Percentiles rank a stretch among this genome's conserved stretches.
phyloP scores from a whole-genome alignment of 345 rosid genomes.

The Rhodamnia rubescens region DNA sequence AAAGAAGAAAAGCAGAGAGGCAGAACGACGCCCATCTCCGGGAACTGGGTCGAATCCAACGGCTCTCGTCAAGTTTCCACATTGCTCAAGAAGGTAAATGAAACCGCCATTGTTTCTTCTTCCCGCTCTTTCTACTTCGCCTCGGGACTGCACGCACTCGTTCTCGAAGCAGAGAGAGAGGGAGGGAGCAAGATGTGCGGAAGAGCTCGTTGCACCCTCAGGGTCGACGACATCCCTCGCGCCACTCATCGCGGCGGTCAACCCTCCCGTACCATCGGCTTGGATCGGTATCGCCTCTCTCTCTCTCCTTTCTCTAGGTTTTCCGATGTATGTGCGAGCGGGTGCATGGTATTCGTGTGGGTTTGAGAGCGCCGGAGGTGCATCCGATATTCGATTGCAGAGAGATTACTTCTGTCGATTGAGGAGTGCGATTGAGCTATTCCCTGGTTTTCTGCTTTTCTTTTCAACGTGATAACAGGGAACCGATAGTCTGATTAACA shows the following conservation, averaged over 20 bases:
- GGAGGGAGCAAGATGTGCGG: conserved; percentile 44
- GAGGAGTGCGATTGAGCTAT: not conserved
- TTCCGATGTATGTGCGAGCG: not conserved
- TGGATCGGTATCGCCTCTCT: conserved; percentile 35
- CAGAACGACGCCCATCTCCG: not conserved
- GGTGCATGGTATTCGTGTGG: not conserved
- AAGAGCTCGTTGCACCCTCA: conserved; percentile 66
- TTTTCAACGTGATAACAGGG: not conserved
- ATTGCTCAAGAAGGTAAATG: not conserved
- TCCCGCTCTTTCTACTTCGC: not conserved
- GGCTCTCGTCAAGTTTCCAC: not conserved
- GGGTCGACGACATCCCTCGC: conserved; percentile 55
- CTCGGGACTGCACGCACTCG: not conserved
- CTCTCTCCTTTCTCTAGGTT: not conserved
- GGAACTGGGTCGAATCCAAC: not conserved
- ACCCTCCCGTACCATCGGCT: conserved; percentile 29
- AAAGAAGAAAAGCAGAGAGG: not conserved
- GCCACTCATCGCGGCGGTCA: conserved; percentile 45
- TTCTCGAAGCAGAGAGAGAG: not conserved
- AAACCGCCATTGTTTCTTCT: not conserved
- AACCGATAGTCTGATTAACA: not conserved
- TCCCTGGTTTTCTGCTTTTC: not conserved
- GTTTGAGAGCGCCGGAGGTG: not conserved
- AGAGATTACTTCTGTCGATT: not conserved
- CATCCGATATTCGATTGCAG: not conserved